Evolutionary conservation across 1,284 basidiomycete species (phyloP).

Genomic region (Moniliophthora roreri): DNA sequence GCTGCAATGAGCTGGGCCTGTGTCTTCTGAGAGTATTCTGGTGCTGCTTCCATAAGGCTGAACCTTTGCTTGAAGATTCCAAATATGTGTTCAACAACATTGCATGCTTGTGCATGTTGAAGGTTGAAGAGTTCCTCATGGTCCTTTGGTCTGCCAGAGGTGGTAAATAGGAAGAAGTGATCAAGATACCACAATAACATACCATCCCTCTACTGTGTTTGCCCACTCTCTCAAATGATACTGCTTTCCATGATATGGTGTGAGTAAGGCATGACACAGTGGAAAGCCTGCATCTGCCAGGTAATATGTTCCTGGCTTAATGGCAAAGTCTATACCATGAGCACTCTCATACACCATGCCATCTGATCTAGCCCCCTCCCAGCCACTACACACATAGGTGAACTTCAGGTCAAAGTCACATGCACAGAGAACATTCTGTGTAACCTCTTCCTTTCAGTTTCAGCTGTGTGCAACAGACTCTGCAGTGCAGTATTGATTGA

Average conservation of each 20-base stretch:
- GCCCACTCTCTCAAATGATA: conserved; percentile 38
- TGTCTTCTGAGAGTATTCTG: background rate
- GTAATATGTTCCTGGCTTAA: conserved; percentile 32
- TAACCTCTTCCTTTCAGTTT: conserved; percentile 26
- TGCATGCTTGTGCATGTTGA: conserved; percentile 2
- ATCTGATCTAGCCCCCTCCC: conserved; percentile 33
- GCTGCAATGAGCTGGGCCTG: conserved; percentile 1
- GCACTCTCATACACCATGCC: conserved; percentile 23
- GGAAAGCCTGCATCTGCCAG: conserved; percentile 41
- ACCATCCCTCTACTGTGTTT: conserved; percentile 13
- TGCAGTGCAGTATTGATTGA: background rate
- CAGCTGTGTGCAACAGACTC: conserved; percentile 18
- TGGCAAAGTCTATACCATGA: conserved; percentile 22
- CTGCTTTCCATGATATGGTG: conserved; percentile 26
- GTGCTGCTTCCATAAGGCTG: background rate
- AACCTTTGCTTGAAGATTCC: background rate
- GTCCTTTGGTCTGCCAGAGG: conserved; percentile 1
- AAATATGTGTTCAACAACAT: conserved; percentile 2
- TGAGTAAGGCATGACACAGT: conserved; percentile 28
- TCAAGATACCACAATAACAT: background rate
- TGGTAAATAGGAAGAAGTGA: background rate
- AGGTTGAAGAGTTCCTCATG: conserved; percentile 11
- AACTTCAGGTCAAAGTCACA: conserved; percentile 28
- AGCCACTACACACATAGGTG: conserved; percentile 28
- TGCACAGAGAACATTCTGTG: conserved; percentile 29